Base-by-base conservation (phyloP, 352 stramenopile species). In the Pythium phragmiticola region DNA sequence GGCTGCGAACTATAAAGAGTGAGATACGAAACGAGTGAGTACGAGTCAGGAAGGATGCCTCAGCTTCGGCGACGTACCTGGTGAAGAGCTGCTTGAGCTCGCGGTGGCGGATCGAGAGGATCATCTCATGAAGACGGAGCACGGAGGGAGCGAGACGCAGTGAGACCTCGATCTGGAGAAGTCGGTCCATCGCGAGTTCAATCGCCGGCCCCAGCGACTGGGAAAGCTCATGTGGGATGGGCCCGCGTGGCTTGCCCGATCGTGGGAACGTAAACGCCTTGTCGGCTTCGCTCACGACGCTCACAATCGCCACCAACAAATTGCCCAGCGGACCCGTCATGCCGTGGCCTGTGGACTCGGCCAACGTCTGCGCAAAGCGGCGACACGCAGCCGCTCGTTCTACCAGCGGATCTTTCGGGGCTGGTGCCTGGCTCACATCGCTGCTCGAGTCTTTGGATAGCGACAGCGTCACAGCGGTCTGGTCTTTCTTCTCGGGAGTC, bases 91-190 rank as follows among this genome's bases (percentile, higher is more conserved):
- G 23, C n/a, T 62, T 49, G 4, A 68, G 37, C 19, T 57, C 30
- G 19, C 52, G 34, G 23, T 68, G 61, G 26, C 36, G 23, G 0
- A 63, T 39, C 14, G 3, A 2, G 1, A 21, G 4, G 1, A 51
- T 46, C 19, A 28, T 48, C 12, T 57, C 19, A 28, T 59, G 45
- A 4, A 68, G 61, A 46, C 54, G 36, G 0, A 63, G 61, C 23
- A 57, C 13, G 1, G 37, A 33, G 11, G 30, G 54, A 11, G 36
- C 54, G 33, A 57, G 8, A 1, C 5, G 4, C 4, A 59, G 13
- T 12, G 42, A 36, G 23, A 53, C 36, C 1, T 51, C 17, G 3
- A 7, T 16, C 16, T 52, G 14, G 23, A 54, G 33, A 14, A 63
- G 14, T 16, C 19, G 23, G 16, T 46, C 21, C 61, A 63, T 51